phyloP scores from a whole-genome alignment of 192 early-diverging fungal species.

The Coemansia sp. region DNA sequence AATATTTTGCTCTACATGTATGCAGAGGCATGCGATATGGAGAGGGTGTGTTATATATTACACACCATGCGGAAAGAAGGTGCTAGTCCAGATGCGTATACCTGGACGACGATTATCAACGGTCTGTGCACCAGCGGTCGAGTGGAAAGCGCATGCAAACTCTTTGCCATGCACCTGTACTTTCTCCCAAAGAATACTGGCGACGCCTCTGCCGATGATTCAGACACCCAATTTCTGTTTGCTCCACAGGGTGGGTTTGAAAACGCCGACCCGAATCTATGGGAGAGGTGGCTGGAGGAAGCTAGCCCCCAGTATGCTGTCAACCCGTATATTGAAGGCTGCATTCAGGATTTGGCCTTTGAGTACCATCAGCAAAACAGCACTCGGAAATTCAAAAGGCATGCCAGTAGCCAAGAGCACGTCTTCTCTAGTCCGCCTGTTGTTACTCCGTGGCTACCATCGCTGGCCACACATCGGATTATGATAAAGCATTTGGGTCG shows the following conservation, averaged over 20 bases:
- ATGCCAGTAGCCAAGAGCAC: too few species aligned
- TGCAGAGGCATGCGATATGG: conserved; percentile 7
- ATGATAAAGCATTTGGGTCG: conserved; percentile 14
- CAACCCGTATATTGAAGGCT: neutral
- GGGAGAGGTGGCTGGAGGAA: neutral
- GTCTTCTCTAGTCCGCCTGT: neutral
- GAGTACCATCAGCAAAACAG: neutral
- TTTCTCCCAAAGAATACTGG: conserved; percentile 12
- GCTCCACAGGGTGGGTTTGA: neutral
- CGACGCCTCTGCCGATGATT: neutral
- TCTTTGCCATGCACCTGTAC: conserved; percentile 32
- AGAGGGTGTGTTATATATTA: neutral
- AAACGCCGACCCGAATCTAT: neutral
- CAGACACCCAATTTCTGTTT: neutral
- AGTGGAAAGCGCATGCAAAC: conserved; percentile 6
- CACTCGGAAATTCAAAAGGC: too few species aligned
- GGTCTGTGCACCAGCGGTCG: conserved; percentile 19
- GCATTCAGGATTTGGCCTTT: neutral
- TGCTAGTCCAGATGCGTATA: conserved; percentile 11
- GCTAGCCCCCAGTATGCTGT: neutral
- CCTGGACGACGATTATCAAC: conserved; percentile 25
- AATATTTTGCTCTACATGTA: conserved; percentile 14
- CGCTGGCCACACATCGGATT: conserved; percentile 26
- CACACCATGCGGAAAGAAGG: conserved; percentile 7
- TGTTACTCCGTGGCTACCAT: conserved; percentile 31